Evolutionary conservation across 1,284 basidiomycete species (phyloP), one percentile per base, ranked within the genome.

Genomic region (Sporisorium reilianum): DNA sequence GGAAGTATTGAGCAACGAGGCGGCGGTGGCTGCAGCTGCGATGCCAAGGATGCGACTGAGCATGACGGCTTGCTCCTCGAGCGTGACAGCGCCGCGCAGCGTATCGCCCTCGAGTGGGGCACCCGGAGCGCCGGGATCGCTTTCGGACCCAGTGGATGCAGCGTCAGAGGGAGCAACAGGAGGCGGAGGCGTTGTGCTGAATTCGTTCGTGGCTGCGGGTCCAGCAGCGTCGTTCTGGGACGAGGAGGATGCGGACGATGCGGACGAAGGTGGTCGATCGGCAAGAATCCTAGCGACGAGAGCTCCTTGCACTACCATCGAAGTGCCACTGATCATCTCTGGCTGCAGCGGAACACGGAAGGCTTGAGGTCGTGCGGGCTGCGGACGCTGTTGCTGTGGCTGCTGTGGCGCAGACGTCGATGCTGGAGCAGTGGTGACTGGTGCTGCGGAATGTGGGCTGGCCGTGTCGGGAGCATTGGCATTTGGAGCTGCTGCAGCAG

Each of bases 31-130:
- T 23, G 82, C 81, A 9, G 82, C 72, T 9, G 82, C 82, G 22
- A 84, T 78, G 34, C 75, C 69, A 7, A 82, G 59, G 22, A 84
- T 81, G 11, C 80, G 72, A 55, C 75, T 76, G 12, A 84, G 70
- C 81, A 84, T 84, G 53, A 76, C 76, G 18, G 80, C 81, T 62
- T 84, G 82, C 51, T 83, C 82, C 41, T 80, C 80, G 0, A 83
- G 56, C 25, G 82, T 80, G 12, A 80, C 82, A 1, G 75, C 80
- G 23, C 67, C 58, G 36, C 79, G 77, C 20, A 68, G 60, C 32
- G 63, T 46, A 4, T 71, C 64, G 18, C 61, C 66, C 18, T 75
- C 62, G 11, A 49, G 25, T 4, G 54, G 32, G 0, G 55, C 45
- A 28, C 44, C 64, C 6, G 55, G 25, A 6, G 42, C 34, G 26